Percentiles rank a stretch among this genome's conserved stretches.
These are phyloP conservation scores for Phytophthora pinifolia DNA, from an alignment of 352 stramenopile species.

Conservation along the genomic window DNA sequence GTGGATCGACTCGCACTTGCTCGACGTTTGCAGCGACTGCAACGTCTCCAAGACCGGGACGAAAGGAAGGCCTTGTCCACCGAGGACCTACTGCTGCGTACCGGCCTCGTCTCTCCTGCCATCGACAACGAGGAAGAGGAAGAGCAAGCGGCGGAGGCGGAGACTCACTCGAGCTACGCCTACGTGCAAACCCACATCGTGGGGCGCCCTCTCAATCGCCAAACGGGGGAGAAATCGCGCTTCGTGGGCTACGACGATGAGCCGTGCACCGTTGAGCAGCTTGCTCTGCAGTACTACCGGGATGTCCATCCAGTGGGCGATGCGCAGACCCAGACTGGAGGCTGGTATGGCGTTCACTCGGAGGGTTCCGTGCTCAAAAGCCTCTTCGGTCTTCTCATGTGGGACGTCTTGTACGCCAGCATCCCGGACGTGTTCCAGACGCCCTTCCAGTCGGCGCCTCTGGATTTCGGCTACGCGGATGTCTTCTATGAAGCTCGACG, in stretches of 20 bases:
- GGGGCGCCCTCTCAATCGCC: constrained; percentile 71
- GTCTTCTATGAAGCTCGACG: constrained; percentile 48
- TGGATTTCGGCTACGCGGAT: constrained; percentile 72
- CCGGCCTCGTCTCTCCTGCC: constrained; percentile 11
- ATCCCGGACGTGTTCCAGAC: constrained; percentile 87
- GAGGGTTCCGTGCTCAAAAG: constrained; percentile 72
- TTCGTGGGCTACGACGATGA: constrained; percentile 90
- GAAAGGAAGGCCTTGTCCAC: no score
- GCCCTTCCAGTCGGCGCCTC: constrained; percentile 67
- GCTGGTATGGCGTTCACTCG: constrained; percentile 88
- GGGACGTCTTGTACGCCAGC: constrained; percentile 82
- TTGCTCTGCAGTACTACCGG: constrained; percentile 81
- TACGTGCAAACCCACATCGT: constrained; percentile 59
- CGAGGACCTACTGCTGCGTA: constrained; percentile 17
- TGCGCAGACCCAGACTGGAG: constrained; percentile 19
- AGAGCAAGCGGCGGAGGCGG: constrained; percentile 7
- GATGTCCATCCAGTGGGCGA: constrained; percentile 27
- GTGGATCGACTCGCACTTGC: constrained; percentile 59
- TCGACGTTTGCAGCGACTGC: constrained; percentile 49
- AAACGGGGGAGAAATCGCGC: constrained; percentile 75
- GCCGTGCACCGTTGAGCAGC: constrained; percentile 80
- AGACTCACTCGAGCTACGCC: constrained; percentile 20
- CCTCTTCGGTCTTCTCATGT: constrained; percentile 88
- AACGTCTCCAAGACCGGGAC: constrained; percentile 20
- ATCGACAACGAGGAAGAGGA: constrained; percentile 13